These are phyloP conservation scores for Rhododendron williamsianum DNA, from an alignment of 148 eudicot genomes.

Conservation along the genomic window DNA sequence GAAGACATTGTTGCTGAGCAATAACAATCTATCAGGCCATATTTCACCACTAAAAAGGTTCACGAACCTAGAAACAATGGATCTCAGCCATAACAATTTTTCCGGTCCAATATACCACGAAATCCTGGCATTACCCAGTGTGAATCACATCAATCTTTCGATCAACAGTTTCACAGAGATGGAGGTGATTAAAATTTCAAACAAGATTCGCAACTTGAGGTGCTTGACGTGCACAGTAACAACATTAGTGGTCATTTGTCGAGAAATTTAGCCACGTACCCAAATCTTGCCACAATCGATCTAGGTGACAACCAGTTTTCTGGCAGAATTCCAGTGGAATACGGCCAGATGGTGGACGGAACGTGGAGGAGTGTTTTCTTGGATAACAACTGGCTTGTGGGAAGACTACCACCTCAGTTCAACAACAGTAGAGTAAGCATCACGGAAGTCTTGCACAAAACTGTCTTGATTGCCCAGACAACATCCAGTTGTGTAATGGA, in stretches of 20 bases:
- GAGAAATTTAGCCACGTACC: slow-evolving; percentile 41
- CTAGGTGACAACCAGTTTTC: slow-evolving; percentile 53
- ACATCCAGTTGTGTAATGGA: slow-evolving; percentile 40
- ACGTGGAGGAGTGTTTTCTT: slow-evolving; percentile 53
- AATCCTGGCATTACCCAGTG: slow-evolving; percentile 41
- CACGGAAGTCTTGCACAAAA: slow-evolving; percentile 49
- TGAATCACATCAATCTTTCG: slow-evolving; percentile 40
- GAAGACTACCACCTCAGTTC: slow-evolving; percentile 49
- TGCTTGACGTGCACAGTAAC: slow-evolving; percentile 49
- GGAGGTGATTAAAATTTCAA: slow-evolving; percentile 33
- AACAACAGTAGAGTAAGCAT: slow-evolving; percentile 8
- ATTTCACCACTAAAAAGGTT: slow-evolving; percentile 36
- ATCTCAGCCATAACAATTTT: slow-evolving; percentile 58
- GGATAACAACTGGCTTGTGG: slow-evolving; percentile 58
- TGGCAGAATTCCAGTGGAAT: slow-evolving; percentile 49
- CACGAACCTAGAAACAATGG: slow-evolving; percentile 28
- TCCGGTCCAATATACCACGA: slow-evolving; percentile 37
- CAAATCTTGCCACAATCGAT: slow-evolving; percentile 34
- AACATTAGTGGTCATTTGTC: slow-evolving; percentile 7
- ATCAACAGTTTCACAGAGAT: slow-evolving; percentile 44
- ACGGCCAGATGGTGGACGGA: slow-evolving; percentile 36
- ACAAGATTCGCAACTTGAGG: slow-evolving; percentile 30
- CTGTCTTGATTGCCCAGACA: slow-evolving; percentile 54
- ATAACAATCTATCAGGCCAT: slow-evolving; percentile 55
- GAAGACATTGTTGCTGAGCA: slow-evolving; percentile 28